Evolutionary conservation across 495 filamentous ascomycete genomes (phyloP), one percentile per base, ranked within the genome.

Genomic region (Penicillium fimorum): DNA sequence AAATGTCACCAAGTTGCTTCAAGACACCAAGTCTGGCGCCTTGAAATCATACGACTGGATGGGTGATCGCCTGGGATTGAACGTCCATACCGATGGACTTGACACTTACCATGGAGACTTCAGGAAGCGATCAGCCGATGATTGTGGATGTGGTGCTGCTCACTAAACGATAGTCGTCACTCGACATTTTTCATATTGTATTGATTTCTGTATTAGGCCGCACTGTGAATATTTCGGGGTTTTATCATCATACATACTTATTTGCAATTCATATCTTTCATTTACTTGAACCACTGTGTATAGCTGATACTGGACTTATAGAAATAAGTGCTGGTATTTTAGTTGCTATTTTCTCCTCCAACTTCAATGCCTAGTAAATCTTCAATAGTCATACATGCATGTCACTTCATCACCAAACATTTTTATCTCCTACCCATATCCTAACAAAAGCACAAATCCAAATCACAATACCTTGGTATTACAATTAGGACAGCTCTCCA

Each of bases 1-100:
- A 0, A 74, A 76, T 20, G 82, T 96, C 41, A 96, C 92, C 3
- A 79, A 83, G 63, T 82, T 89, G 68, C 76, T 97, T 40, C 79
- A 76, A 41, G 73, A 87, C 52, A 87, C 89, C 8, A 62, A 65
- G 18, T 45, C 58, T 33, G 60, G 57, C 25, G 6, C 41, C 41
- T 24, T 48, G 10, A 53, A 63, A 15, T 40, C 64, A 22, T 63
- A 62, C 44, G 62, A 55, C 37, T 82, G 79, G 79, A 63, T 81
- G 69, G 79, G 79, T 2, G 61, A 74, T 47, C 68, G 67, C 0
- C 55, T 79, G 3, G 73, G 66, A 30, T 67, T 70, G 35, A 59
- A 70, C 20, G 49, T 73, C 17, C 64, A 64, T n/a, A 65, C 68
- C 1, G 73, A 73, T 5, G 69, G 70, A 9, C 38, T 80, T 41